These are phyloP conservation scores for Vigna nakashimae DNA, from an alignment of 306 rosid species.

Conservation along the genomic window DNA sequence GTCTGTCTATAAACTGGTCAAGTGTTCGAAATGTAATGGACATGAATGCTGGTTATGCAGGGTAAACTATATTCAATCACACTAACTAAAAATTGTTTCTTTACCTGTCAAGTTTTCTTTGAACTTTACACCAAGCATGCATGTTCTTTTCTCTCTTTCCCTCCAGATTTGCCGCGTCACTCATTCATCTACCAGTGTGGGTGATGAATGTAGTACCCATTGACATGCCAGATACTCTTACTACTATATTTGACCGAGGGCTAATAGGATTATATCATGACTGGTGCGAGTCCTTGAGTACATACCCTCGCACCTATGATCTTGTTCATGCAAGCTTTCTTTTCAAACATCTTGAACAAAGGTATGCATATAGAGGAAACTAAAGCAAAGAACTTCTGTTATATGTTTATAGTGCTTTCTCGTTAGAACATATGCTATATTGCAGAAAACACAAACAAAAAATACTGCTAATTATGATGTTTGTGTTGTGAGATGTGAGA, in stretches of 20 bases:
- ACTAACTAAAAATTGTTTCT: not conserved
- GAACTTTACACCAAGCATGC: no score
- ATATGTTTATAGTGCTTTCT: not conserved
- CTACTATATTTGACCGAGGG: slow-evolving; percentile 73
- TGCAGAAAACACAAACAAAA: no score
- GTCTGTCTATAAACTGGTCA: slow-evolving; percentile 66
- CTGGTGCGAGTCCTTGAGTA: slow-evolving; percentile 84
- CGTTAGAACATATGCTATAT: no score
- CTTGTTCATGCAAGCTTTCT: slow-evolving; percentile 75
- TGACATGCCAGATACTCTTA: slow-evolving; percentile 65
- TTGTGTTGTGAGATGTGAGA: slow-evolving; percentile 63
- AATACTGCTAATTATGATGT: not conserved
- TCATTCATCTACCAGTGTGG: slow-evolving; percentile 70
- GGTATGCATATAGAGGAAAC: slow-evolving; percentile 52
- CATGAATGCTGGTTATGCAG: slow-evolving; percentile 91
- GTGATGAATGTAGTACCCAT: slow-evolving; percentile 82
- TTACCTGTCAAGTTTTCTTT: no score
- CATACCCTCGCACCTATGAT: slow-evolving; percentile 84
- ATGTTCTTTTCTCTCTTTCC: not conserved
- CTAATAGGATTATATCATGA: slow-evolving; percentile 82
- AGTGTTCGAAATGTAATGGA: slow-evolving; percentile 80
- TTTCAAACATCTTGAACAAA: slow-evolving; percentile 52
- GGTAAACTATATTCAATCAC: slow-evolving; percentile 52
- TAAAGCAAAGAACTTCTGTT: not conserved
- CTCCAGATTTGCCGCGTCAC: slow-evolving; percentile 79